Evolutionary conservation across 2,329 filamentous ascomycete species (phyloP), one percentile per base, ranked within the genome.

Genomic region (Microsporum canis): DNA sequence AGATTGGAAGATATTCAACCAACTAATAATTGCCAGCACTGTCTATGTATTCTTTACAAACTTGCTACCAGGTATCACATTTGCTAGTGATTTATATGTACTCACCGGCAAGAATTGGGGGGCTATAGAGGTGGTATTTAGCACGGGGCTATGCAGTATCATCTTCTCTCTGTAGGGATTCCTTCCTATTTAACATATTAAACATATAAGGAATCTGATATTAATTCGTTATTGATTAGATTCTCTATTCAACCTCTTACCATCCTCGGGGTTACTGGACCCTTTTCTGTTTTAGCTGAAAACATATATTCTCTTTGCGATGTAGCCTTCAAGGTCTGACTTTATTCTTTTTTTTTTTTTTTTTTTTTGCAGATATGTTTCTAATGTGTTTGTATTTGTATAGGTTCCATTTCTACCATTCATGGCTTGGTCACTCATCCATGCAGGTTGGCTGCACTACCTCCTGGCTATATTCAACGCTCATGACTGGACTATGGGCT

Each of bases 401-500:
- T 61, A 82, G 76, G 78, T 84, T 58, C 75, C 81, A 23, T 87
- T 86, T 68, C 74, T 87, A n/a, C 79, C 82, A 1, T 82, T 87
- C 68, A 87, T 87, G 83, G 82, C 84, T 1, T 87, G 84, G 84
- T 80, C 82, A 1, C 77, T 86, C 39, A 84, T 87, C 58, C 84
- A 87, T 68, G 77, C 84, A 5, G 81, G 77, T 5, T 87, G 84
- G 84, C 81, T 87, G 77, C 82, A 85, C 67, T 81, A 80, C 65
- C 71, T 86, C 2, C 76, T 87, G 10, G 84, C 84, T 60, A 80
- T 86, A 58, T 81, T 86, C 71, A 87, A 87, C 70, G 84, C 84
- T 3, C 84, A 87, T 67, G 84, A 86, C 70, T 87, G 83, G 82
- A 87, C 84, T 0, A 87, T 87, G 84, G 78, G 82, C 66, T 87